Percentiles rank a stretch among this genome's conserved stretches.
These are phyloP conservation scores for Dipodascus geniculatus DNA, from an alignment of 805 yeast genomes.

Conservation along the genomic window DNA sequence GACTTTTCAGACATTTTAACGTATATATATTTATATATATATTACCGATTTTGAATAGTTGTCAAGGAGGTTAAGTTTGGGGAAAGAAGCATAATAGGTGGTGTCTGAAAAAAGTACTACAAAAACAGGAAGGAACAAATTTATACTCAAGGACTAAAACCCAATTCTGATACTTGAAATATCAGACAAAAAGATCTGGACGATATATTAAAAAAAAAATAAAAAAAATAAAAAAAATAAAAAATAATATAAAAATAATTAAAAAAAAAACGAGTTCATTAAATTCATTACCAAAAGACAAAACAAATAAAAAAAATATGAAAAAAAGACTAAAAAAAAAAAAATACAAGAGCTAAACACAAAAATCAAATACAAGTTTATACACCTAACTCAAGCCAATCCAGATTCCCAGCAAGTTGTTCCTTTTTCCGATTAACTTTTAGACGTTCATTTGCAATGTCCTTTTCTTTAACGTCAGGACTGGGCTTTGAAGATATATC, in stretches of 20 bases:
- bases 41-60: too few species aligned
- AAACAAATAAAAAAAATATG: background rate
- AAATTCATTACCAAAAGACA: background rate
- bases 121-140: too few species aligned
- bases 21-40: too few species aligned
- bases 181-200: too few species aligned
- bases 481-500: constrained; percentile 1
- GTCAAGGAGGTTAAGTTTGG: too few species aligned
- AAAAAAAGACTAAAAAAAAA: background rate
- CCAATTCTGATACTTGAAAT: too few species aligned
- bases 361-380: constrained; percentile 9
- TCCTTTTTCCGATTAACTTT: constrained; percentile 9
- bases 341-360: background rate
- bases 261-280: background rate
- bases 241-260: too few species aligned
- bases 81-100: background rate
- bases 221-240: too few species aligned
- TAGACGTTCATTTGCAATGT: constrained; percentile 3
- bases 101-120: too few species aligned
- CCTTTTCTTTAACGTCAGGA: too few species aligned
- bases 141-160: too few species aligned
- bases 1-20: background rate
- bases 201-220: background rate
- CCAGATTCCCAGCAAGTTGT: constrained; percentile 15
- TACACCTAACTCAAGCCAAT: constrained; percentile 14